phyloP scores from a whole-genome alignment of 1,139 yeast species.

The Magnusiomyces paraingens region DNA sequence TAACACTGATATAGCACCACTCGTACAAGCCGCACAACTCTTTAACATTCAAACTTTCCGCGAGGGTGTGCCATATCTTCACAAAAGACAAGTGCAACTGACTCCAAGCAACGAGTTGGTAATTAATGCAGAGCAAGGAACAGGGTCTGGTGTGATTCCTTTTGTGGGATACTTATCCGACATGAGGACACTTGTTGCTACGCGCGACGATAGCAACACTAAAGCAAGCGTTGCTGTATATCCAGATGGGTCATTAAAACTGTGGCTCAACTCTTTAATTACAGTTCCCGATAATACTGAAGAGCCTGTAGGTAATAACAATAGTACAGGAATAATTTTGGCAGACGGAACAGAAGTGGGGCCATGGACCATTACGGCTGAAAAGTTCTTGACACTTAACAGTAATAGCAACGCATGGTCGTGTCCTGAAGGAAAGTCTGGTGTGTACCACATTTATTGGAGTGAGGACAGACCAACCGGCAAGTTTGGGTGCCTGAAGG shows the following conservation, averaged over 20 bases:
- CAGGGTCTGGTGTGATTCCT: no score
- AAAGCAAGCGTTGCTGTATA: background rate
- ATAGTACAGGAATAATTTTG: background rate
- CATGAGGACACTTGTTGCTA: background rate
- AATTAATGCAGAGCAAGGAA: background rate
- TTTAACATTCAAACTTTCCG: conserved; percentile 6
- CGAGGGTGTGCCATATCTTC: conserved; percentile 12
- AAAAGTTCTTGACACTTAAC: conserved; percentile 3
- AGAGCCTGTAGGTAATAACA: background rate
- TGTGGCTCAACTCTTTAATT: background rate
- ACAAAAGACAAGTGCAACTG: conserved; percentile 2
- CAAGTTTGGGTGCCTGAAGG: conserved; percentile 9
- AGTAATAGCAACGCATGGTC: conserved; percentile 9
- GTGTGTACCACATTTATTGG: conserved; percentile 10
- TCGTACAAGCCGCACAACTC: background rate
- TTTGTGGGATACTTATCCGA: background rate
- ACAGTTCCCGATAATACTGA: background rate
- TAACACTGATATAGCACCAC: background rate
- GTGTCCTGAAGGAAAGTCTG: conserved; percentile 6
- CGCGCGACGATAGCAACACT: background rate
- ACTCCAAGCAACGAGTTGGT: background rate
- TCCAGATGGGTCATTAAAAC: background rate
- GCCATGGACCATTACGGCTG: conserved; percentile 5
- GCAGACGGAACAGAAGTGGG: background rate
- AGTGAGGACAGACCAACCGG: conserved; percentile 5